phyloP scores from a whole-genome alignment of 257 asterid species.

The Eustoma russellianum region DNA sequence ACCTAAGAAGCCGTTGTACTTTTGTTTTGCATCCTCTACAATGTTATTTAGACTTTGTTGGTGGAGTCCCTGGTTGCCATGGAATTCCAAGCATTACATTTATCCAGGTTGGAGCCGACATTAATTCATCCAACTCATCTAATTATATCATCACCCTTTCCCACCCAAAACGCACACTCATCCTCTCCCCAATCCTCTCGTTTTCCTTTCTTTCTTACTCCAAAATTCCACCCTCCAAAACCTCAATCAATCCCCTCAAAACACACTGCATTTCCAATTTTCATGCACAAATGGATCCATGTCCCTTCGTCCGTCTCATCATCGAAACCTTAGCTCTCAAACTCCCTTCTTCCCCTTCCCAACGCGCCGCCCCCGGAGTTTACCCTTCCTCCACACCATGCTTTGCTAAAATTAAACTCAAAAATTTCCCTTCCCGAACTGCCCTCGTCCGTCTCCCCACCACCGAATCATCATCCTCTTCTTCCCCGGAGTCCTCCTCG shows the following conservation, averaged over 20 bases:
- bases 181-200: background rate
- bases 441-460: constrained; percentile 51
- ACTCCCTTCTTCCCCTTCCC: constrained; percentile 38
- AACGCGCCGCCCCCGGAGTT: constrained; percentile 47
- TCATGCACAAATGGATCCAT: constrained; percentile 66
- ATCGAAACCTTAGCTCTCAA: constrained; percentile 63
- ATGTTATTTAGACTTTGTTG: too few species aligned
- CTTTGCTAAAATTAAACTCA: constrained; percentile 63
- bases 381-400: constrained; percentile 78
- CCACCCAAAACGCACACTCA: constrained; percentile 1
- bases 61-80: too few species aligned
- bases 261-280: too few species aligned
- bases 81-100: background rate
- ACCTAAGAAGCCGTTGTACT: too few species aligned
- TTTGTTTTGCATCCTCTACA: too few species aligned
- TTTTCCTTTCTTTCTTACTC: background rate
- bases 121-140: constrained; percentile 5
- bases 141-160: background rate
- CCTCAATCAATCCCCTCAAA: too few species aligned
- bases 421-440: constrained; percentile 62
- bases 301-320: constrained; percentile 73
- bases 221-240: background rate
- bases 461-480: constrained; percentile 6
- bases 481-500: constrained; percentile 36
- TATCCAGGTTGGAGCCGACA: constrained; percentile 12